These are phyloP conservation scores for Gymnopus androsaceus DNA, from an alignment of 1,284 basidiomycete genomes.

Conservation along the genomic window DNA sequence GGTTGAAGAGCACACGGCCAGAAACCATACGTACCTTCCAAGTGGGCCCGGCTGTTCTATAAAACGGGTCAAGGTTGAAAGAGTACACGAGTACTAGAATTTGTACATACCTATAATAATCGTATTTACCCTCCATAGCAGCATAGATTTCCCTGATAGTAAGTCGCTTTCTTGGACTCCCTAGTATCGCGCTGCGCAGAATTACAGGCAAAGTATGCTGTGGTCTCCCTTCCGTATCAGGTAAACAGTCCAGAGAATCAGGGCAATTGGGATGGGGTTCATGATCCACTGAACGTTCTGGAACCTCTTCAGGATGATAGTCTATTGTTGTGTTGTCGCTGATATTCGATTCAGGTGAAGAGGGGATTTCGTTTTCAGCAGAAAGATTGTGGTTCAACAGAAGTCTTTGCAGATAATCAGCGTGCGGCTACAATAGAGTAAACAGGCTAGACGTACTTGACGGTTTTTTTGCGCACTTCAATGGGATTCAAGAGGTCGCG, in stretches of 20 bases:
- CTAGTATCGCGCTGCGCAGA: conserved; percentile 76
- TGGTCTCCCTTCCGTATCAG: conserved; percentile 73
- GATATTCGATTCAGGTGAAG: conserved; percentile 29
- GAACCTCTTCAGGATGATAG: conserved; percentile 17
- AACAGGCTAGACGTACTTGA: conserved; percentile 1
- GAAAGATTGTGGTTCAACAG: conserved; percentile 23
- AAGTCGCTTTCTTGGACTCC: conserved; percentile 69
- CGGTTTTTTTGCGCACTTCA: conserved; percentile 29
- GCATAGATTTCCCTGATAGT: conserved; percentile 82
- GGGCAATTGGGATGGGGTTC: conserved; percentile 71
- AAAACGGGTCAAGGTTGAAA: no score
- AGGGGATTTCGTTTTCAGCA: conserved; percentile 27
- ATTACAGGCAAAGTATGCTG: conserved; percentile 82
- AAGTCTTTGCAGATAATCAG: conserved; percentile 20
- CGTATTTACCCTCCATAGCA: conserved; percentile 80
- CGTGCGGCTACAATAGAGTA: background rate
- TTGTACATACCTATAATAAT: no score
- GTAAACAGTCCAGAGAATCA: conserved; percentile 71
- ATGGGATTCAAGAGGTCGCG: conserved; percentile 57
- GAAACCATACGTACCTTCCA: conserved; percentile 63
- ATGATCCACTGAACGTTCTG: conserved; percentile 42
- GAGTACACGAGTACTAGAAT: no score
- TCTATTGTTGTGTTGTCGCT: conserved; percentile 26
- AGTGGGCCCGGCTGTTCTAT: conserved; percentile 71
- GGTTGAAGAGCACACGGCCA: background rate